phyloP scores from a whole-genome alignment of 139 green algal genomes.

The Chlamydomonas schloesseri region DNA sequence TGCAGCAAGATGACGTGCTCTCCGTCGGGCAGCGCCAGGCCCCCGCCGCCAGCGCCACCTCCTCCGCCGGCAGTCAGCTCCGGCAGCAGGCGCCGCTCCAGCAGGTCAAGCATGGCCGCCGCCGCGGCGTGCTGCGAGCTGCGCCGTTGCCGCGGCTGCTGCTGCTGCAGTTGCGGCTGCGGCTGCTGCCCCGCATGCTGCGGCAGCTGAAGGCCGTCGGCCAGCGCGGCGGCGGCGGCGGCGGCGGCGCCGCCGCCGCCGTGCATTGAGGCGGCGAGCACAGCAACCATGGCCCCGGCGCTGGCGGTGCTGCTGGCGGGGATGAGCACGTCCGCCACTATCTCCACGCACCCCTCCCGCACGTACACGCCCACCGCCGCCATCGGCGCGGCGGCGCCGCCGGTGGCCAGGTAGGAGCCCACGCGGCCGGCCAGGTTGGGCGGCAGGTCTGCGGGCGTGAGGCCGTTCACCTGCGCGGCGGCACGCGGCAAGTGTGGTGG shows the following conservation, averaged over 20 bases:
- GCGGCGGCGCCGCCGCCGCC: background rate
- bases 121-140: background rate
- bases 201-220: no score
- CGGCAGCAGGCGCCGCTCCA: slow-evolving; percentile 14
- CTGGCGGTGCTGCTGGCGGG: background rate
- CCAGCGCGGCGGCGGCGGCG: no score
- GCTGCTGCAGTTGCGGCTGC: background rate
- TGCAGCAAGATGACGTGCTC: background rate
- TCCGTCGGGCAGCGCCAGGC: background rate
- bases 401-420: background rate
- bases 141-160: background rate
- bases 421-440: background rate
- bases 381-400: background rate
- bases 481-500: no score
- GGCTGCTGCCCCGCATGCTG: background rate
- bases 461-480: background rate
- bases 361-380: slow-evolving; percentile 41
- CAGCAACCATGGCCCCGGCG: background rate
- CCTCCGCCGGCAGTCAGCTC: background rate
- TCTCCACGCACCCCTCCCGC: slow-evolving; percentile 32
- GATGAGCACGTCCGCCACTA: slow-evolving; percentile 38
- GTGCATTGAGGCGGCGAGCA: background rate
- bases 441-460: slow-evolving; percentile 12
- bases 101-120: slow-evolving; percentile 9
- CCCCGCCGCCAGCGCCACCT: background rate